Conservation (phyloP, 768 basidiomycete species). For the Lactarius deliciosus region DNA sequence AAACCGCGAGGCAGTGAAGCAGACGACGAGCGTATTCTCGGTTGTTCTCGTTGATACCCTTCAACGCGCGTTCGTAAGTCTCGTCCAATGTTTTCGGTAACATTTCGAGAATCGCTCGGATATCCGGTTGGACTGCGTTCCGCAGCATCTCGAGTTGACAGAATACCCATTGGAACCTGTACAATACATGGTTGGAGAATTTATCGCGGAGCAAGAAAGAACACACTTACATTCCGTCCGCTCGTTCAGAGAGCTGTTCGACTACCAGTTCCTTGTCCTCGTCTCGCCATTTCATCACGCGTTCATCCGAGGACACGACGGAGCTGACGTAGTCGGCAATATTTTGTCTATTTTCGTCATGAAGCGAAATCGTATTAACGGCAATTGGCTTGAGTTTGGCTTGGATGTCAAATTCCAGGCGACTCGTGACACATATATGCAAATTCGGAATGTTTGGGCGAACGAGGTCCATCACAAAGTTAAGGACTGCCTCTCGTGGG, state of each 20-base stretch:
- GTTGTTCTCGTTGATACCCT: not conserved
- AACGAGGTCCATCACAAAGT: not conserved
- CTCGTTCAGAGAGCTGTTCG: not conserved
- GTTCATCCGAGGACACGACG: slow-evolving; percentile 3
- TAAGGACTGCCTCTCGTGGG: not conserved
- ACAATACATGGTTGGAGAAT: not conserved
- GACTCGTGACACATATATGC: slow-evolving; percentile 3
- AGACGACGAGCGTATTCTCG: slow-evolving; percentile 11
- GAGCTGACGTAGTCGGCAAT: slow-evolving; percentile 9
- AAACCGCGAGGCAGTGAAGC: slow-evolving; percentile 14
- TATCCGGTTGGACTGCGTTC: not conserved
- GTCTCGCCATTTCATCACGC: slow-evolving; percentile 16
- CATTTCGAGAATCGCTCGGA: slow-evolving; percentile 2
- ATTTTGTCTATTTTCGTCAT: slow-evolving; percentile 13
- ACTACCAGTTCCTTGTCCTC: slow-evolving; percentile 14
- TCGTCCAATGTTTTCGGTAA: slow-evolving; percentile 6
- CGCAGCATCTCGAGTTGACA: slow-evolving; percentile 3
- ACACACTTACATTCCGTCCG: slow-evolving; percentile 12
- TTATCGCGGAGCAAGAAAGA: not conserved
- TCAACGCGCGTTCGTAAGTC: slow-evolving; percentile 5
- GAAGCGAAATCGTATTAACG: slow-evolving; percentile 1
- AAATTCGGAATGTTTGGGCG: not conserved
- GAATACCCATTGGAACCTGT: slow-evolving; percentile 1
- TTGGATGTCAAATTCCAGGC: slow-evolving; percentile 1
- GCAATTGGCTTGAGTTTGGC: not conserved